phyloP scores from a whole-genome alignment of 352 stramenopile species.

The Phytophthora brassicae region DNA sequence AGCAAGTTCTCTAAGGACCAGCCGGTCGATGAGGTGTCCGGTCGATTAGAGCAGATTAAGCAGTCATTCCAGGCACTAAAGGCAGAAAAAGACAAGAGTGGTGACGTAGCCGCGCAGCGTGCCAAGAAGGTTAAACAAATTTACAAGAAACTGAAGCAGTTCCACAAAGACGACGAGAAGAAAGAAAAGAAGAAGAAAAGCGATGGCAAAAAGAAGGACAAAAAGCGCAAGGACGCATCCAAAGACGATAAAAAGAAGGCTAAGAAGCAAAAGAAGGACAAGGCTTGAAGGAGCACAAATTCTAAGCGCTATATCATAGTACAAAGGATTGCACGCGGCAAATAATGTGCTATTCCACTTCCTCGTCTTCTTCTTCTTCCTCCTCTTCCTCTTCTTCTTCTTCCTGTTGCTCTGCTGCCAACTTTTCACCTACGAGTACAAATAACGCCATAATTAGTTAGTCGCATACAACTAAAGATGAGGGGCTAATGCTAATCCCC shows the following conservation, averaged over 20 bases:
- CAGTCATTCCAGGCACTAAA: slow-evolving; percentile 39
- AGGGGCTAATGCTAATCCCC: neutral
- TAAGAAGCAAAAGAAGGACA: slow-evolving; percentile 63
- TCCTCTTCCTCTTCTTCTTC: slow-evolving; percentile 37
- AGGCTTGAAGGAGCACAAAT: slow-evolving; percentile 19
- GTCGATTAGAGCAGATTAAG: slow-evolving; percentile 41
- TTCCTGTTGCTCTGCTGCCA: slow-evolving; percentile 72
- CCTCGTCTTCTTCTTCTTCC: slow-evolving; percentile 18
- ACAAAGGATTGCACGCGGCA: slow-evolving; percentile 25
- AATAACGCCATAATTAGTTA: neutral
- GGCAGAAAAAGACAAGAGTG: slow-evolving; percentile 34
- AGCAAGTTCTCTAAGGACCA: slow-evolving; percentile 74
- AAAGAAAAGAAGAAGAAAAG: slow-evolving; percentile 76
- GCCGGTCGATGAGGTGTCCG: slow-evolving; percentile 37
- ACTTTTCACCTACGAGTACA: slow-evolving; percentile 83
- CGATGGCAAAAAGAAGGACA: slow-evolving; percentile 65
- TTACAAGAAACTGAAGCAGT: slow-evolving; percentile 89
- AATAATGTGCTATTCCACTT: slow-evolving; percentile 2
- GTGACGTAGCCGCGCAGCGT: slow-evolving; percentile 38
- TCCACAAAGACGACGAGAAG: slow-evolving; percentile 62
- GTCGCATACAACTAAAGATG: neutral
- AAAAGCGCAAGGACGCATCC: slow-evolving; percentile 67
- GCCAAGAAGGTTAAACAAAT: slow-evolving; percentile 76
- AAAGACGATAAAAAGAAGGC: slow-evolving; percentile 58
- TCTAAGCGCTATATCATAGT: slow-evolving; percentile 29